Conservation (phyloP, 2,329 filamentous ascomycete species). For the Aspergillus japonicus region DNA sequence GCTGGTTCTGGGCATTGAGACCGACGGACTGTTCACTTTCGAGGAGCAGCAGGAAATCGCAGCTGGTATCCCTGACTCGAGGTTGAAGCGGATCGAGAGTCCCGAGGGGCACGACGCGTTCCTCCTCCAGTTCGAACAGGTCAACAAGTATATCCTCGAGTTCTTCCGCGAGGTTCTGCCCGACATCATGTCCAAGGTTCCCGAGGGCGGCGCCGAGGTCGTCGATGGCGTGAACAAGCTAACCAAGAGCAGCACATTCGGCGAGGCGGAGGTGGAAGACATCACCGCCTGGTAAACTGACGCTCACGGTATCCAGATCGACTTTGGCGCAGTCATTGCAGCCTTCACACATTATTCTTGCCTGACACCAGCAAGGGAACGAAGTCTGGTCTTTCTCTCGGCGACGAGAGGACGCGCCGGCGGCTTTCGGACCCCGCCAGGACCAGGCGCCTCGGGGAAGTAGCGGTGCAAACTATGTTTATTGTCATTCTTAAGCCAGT, state of each 20-base stretch:
- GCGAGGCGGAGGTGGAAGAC: slow-evolving; percentile 92
- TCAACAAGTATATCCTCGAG: slow-evolving; percentile 79
- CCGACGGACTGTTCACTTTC: slow-evolving; percentile 93
- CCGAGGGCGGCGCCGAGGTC: slow-evolving; percentile 46
- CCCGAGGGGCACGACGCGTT: slow-evolving; percentile 97
- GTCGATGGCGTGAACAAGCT: slow-evolving; percentile 60
- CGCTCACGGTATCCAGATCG: slow-evolving; percentile 1
- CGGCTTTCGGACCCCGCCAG: slow-evolving; percentile 12
- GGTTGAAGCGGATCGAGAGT: slow-evolving; percentile 83
- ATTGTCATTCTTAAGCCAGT: slow-evolving; percentile 37
- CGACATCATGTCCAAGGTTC: slow-evolving; percentile 76
- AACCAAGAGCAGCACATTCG: slow-evolving; percentile 87
- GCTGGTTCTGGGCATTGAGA: slow-evolving; percentile 90
- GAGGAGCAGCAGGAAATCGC: slow-evolving; percentile 94
- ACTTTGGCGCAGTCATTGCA: slow-evolving; percentile 32
- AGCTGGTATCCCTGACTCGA: slow-evolving; percentile 71
- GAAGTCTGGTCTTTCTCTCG: slow-evolving; percentile 15
- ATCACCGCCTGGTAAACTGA: slow-evolving; percentile 81
- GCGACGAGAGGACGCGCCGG: slow-evolving; percentile 19
- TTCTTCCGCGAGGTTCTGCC: slow-evolving; percentile 82
- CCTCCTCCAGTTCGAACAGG: slow-evolving; percentile 93
- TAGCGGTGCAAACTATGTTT: slow-evolving; percentile 33
- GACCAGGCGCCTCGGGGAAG: slow-evolving; percentile 25
- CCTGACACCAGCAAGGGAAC: slow-evolving; percentile 12
- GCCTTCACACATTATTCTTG: slow-evolving; percentile 17